Conservation (phyloP, 2,329 filamentous ascomycete genomes). For the Fusarium gaditjirri region DNA sequence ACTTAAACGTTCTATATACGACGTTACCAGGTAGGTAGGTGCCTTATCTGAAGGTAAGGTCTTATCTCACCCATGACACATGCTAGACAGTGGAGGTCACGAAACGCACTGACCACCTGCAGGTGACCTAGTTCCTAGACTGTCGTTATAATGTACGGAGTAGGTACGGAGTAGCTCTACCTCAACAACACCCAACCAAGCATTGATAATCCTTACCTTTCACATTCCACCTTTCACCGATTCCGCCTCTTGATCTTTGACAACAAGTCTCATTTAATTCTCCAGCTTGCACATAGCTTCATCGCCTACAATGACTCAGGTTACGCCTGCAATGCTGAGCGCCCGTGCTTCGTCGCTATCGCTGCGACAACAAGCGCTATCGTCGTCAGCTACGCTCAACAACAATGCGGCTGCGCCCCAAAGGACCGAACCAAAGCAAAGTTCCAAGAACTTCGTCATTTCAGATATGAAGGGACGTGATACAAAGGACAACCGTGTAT, state of each 20-base stretch:
- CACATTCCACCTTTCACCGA: constrained; percentile 3
- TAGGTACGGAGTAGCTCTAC: neutral
- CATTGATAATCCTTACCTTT: neutral
- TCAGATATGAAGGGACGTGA: constrained; percentile 54
- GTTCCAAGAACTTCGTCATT: constrained; percentile 59
- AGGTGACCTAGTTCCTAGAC: constrained; percentile 36
- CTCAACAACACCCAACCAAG: constrained; percentile 12
- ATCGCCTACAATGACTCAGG: constrained; percentile 54
- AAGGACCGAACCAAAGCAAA: constrained; percentile 17
- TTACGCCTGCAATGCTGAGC: constrained; percentile 57
- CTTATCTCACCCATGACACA: neutral
- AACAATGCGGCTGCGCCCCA: constrained; percentile 45
- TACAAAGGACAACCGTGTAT: constrained; percentile 50
- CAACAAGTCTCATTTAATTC: neutral
- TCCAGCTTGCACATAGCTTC: constrained; percentile 17
- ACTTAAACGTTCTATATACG: no score
- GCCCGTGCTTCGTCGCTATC: constrained; percentile 58
- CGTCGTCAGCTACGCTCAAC: constrained; percentile 39
- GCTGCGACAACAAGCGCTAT: constrained; percentile 54
- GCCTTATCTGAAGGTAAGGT: neutral
- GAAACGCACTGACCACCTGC: constrained; percentile 8
- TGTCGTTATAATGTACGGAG: neutral
- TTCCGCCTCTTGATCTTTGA: neutral
- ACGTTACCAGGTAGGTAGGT: neutral
- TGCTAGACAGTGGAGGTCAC: constrained; percentile 18